Conservation (phyloP, 2,329 filamentous ascomycete species). For the Trichocomaceae sp. region DNA sequence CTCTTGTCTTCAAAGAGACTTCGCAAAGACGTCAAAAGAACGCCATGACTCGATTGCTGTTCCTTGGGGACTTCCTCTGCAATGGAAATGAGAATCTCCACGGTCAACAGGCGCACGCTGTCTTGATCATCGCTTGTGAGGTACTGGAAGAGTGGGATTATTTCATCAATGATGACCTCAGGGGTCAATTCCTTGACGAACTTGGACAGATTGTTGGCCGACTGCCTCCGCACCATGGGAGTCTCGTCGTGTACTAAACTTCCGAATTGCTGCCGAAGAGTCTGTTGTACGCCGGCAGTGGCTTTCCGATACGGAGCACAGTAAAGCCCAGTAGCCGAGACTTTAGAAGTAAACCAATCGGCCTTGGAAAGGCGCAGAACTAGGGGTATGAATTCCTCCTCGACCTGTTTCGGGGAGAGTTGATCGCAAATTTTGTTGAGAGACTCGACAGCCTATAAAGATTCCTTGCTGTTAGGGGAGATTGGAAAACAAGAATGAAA, state of each 20-base stretch:
- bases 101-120: conserved; percentile 89
- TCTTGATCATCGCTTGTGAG: conserved; percentile 95
- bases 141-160: conserved; percentile 98
- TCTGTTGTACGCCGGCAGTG: conserved; percentile 78
- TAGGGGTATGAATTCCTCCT: conserved; percentile 95
- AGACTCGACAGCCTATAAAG: conserved; percentile 83
- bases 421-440: conserved; percentile 98
- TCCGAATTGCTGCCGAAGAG: conserved; percentile 83
- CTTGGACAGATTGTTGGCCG: conserved; percentile 91
- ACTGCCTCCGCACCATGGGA: conserved; percentile 95
- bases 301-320: conserved; percentile 90
- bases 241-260: conserved; percentile 96
- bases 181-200: conserved; percentile 97
- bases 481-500: too few relatives aligned
- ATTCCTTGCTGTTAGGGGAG: conserved; percentile 6
- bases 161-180: conserved; percentile 88
- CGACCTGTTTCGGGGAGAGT: conserved; percentile 83
- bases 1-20: conserved; percentile 98
- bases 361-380: conserved; percentile 94
- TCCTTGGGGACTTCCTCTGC: conserved; percentile 97
- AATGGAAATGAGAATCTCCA: conserved; percentile 92
- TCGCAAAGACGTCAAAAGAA: conserved; percentile 80
- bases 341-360: conserved; percentile 99
- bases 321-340: conserved; percentile 93
- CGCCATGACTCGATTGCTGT: conserved; percentile 92